Percentiles rank a stretch among this genome's conserved stretches.
These are phyloP conservation scores for Hypericum perforatum DNA, from an alignment of 345 rosid genomes.

Conservation along the genomic window DNA sequence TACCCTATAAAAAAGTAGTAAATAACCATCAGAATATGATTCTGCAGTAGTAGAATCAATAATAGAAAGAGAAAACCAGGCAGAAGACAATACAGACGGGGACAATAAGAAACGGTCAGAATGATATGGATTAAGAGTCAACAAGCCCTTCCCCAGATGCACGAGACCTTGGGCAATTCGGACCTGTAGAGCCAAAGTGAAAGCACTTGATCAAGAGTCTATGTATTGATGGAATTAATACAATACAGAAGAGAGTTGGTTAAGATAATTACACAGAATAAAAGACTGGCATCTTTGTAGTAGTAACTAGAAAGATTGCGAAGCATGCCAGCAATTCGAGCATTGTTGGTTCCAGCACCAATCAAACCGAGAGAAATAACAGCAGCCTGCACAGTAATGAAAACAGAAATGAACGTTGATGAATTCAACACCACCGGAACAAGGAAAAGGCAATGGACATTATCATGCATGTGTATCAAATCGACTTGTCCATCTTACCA, in stretches of 20 bases:
- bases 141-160: slow-evolving; percentile 87
- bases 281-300: slow-evolving; percentile 80
- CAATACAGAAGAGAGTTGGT: not conserved
- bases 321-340: slow-evolving; percentile 94
- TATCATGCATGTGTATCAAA: no score
- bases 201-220: slow-evolving; percentile 7
- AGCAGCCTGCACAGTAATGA: slow-evolving; percentile 54
- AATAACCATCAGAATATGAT: not conserved
- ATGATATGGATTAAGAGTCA: slow-evolving; percentile 87
- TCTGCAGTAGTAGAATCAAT: not conserved
- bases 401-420: slow-evolving; percentile 8
- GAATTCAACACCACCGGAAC: slow-evolving; percentile 2
- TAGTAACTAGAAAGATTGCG: slow-evolving; percentile 92
- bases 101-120: slow-evolving; percentile 82
- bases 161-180: slow-evolving; percentile 93
- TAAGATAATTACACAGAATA: slow-evolving; percentile 61
- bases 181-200: slow-evolving; percentile 40
- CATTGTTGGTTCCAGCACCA: slow-evolving; percentile 96
- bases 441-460: not conserved
- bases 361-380: slow-evolving; percentile 87
- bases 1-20: slow-evolving; percentile 29
- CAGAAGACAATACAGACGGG: slow-evolving; percentile 45
- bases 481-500: slow-evolving; percentile 37
- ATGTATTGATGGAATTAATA: not conserved
- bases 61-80: not conserved